Evolutionary conservation across 1,284 basidiomycete species (phyloP).

Genomic region (Trichosporon faecale): DNA sequence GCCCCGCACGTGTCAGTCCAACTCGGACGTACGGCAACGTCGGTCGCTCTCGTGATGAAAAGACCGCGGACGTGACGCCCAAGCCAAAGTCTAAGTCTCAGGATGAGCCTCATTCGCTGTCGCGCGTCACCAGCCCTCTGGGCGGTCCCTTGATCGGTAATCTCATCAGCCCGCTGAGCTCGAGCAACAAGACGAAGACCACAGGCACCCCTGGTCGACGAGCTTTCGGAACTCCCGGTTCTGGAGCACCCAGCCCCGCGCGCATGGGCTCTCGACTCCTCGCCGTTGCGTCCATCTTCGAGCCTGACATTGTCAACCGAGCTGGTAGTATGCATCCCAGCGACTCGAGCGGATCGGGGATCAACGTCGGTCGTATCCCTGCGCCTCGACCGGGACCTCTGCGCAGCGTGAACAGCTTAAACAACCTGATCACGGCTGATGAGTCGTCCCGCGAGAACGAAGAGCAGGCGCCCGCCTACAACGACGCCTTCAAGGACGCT

Average conservation of each 20-base stretch:
- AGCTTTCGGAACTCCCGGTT: background rate
- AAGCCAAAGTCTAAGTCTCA: background rate
- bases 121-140: background rate
- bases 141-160: background rate
- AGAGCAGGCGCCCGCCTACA: background rate
- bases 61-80: background rate
- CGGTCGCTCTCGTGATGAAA: background rate
- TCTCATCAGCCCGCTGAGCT: conserved; percentile 6
- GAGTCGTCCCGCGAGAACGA: background rate
- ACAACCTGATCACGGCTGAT: background rate
- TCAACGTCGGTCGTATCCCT: background rate
- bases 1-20: background rate
- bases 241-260: background rate
- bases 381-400: background rate
- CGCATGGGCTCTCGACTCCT: background rate
- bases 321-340: background rate
- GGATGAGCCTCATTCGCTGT: background rate
- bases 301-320: background rate
- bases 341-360: background rate
- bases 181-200: background rate
- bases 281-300: background rate
- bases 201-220: background rate
- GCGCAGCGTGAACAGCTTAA: background rate
- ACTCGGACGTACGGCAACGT: background rate
- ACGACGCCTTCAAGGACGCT: conserved; percentile 1